Evolutionary conservation across 1,139 yeast species (phyloP).

Genomic region (Scheffersomyces lignicola): DNA sequence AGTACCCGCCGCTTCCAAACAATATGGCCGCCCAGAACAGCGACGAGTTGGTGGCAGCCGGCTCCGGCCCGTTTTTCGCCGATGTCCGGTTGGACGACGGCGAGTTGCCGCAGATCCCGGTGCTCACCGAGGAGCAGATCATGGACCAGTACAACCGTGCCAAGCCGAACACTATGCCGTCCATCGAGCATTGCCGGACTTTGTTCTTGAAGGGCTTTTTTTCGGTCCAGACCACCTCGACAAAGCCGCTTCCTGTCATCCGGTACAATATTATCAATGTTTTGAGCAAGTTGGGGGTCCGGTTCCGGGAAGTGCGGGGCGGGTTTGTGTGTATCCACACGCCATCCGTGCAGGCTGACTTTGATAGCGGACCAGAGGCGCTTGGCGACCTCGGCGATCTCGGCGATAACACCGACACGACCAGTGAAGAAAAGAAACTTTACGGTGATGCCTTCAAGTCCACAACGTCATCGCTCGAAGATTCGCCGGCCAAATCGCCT

Average conservation of each 20-base stretch:
- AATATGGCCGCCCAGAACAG: slow-evolving; percentile 42
- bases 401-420: slow-evolving; percentile 29
- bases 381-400: slow-evolving; percentile 13
- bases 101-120: slow-evolving; percentile 36
- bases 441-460: slow-evolving; percentile 48
- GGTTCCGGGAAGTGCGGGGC: slow-evolving; percentile 87
- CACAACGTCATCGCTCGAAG: slow-evolving; percentile 30
- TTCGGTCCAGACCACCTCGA: slow-evolving; percentile 93
- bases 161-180: slow-evolving; percentile 83
- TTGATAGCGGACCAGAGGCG: slow-evolving; percentile 13
- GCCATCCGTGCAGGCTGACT: slow-evolving; percentile 42
- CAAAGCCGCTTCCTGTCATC: slow-evolving; percentile 86
- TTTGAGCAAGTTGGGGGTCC: slow-evolving; percentile 73
- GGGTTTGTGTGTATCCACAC: slow-evolving; percentile 86
- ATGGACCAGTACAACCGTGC: slow-evolving; percentile 68
- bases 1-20: slow-evolving; percentile 56
- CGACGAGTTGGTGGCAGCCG: slow-evolving; percentile 33
- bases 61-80: slow-evolving; percentile 49
- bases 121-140: slow-evolving; percentile 61
- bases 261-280: slow-evolving; percentile 82
- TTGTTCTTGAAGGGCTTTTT: slow-evolving; percentile 91
- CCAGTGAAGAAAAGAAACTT: slow-evolving; percentile 35
- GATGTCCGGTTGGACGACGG: slow-evolving; percentile 57
- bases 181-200: slow-evolving; percentile 90
- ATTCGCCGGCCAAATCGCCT: slow-evolving; percentile 6